Evolutionary conservation across 2,329 filamentous ascomycete species (phyloP), one percentile per base, ranked within the genome.

Genomic region (Aureobasidium zeae): DNA sequence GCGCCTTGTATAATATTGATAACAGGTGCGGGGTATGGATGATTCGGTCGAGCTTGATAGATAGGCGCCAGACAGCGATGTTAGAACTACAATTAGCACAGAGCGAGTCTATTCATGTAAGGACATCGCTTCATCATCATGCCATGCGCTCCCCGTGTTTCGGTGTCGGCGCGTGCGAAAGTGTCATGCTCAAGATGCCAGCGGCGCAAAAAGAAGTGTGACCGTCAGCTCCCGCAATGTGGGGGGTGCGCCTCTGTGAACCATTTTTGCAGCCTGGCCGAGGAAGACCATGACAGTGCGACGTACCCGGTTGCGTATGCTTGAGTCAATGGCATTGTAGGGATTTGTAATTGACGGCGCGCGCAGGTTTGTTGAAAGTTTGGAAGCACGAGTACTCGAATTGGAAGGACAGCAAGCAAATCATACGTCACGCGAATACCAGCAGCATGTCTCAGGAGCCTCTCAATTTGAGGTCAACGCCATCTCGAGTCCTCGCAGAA

Each of bases 181-280:
- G n/a, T 39, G n/a, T 39, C 36, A 12, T 67, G 64, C 60, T 32
- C 64, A 54, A 19, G 66, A 10, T 68, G 66, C 44, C 62, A 68
- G 48, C 59, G 58, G 32, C 52, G 65, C 16, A 69, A 68, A 51
- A 69, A 69, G 55, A 57, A 60, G 34, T 69, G 66, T 46, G 65
- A 68, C 51, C 55, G 62, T 9, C 47, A 44, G 2, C 47, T 69
- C 15, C 65, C 66, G 1, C 51, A 57, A 24, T 69, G 66, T 46
- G 54, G 59, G 6, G 65, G 64, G 30, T 69, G 66, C 49, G 51
- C 51, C 11, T 49, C 52, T 17, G 64, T 64, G 4, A 54, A 56
- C 13, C 56, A 66, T 2, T 44, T 52, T 4, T 68, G 65, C 52
- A 69, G 66, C 42, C 53, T 62, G 7, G 36, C 26, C 2, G 60